A percentile compares a stretch with the other conserved stretches of the same genome.
phyloP scores from a whole-genome alignment of 2,329 filamentous ascomycete species.

The Leptosphaerulina australis region DNA sequence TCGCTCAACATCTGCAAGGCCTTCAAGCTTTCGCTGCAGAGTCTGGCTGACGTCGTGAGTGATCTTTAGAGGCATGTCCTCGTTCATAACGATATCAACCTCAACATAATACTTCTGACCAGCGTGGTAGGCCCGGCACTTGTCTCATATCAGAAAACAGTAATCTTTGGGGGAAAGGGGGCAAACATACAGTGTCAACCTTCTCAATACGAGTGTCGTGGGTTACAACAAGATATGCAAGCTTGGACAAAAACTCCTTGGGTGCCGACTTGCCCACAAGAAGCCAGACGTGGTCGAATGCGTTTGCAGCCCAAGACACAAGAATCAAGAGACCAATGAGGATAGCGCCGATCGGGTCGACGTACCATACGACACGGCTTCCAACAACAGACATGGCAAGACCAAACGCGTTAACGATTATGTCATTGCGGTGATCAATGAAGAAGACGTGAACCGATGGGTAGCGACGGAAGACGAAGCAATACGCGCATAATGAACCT shows the following conservation, averaged over 20 bases:
- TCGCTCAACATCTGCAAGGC: conserved; percentile 49
- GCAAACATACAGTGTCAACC: conserved; percentile 57
- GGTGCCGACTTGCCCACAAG: conserved; percentile 67
- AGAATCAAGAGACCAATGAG: conserved; percentile 66
- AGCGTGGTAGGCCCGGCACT: conserved; percentile 65
- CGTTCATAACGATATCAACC: conserved; percentile 66
- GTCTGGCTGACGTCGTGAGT: conserved; percentile 66
- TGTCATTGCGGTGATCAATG: conserved; percentile 64
- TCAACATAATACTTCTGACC: conserved; percentile 68
- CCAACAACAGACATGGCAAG: conserved; percentile 63
- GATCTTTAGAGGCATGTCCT: conserved; percentile 59
- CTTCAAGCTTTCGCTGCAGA: conserved; percentile 66
- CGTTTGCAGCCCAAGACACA: conserved; percentile 66
- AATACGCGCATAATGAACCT: conserved; percentile 60
- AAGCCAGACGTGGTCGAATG: conserved; percentile 66
- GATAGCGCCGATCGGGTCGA: conserved; percentile 67
- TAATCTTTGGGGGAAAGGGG: background rate
- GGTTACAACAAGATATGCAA: conserved; percentile 62
- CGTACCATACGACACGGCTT: conserved; percentile 61
- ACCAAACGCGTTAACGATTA: conserved; percentile 62
- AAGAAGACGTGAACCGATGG: conserved; percentile 64
- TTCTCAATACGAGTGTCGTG: conserved; percentile 62
- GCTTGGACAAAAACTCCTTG: conserved; percentile 61
- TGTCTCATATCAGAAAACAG: conserved; percentile 21
- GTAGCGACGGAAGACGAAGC: conserved; percentile 59